A percentile compares a stretch with the other conserved stretches of the same genome.
Evolutionary conservation across 2,329 filamentous ascomycete genomes (phyloP).

Genomic region (Neoscytalidium dimidiatum): DNA sequence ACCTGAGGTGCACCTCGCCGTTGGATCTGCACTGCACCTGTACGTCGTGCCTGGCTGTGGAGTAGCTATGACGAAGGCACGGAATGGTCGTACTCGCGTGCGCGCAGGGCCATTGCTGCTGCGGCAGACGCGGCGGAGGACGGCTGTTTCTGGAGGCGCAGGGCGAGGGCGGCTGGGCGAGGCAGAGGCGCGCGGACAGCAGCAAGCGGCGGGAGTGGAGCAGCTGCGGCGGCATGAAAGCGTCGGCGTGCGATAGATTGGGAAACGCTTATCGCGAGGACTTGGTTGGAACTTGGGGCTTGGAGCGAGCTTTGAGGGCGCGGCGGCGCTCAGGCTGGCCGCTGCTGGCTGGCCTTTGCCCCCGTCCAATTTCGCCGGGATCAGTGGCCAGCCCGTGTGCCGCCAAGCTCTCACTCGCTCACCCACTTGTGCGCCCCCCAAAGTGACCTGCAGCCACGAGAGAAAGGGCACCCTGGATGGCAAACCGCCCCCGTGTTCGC

Average conservation of each 20-base stretch:
- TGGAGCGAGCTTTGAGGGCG: neutral
- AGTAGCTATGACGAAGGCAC: slow-evolving; percentile 20
- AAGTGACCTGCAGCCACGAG: slow-evolving; percentile 2
- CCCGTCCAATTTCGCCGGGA: neutral
- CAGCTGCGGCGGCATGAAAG: neutral
- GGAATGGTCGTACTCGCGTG: neutral
- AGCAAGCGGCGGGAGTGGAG: neutral
- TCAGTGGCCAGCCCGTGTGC: neutral
- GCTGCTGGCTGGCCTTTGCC: too few relatives aligned
- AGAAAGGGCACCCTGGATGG: neutral
- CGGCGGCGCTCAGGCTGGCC: neutral
- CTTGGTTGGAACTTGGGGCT: too few relatives aligned
- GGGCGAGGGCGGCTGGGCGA: neutral
- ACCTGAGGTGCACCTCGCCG: slow-evolving; percentile 46
- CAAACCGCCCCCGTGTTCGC: neutral
- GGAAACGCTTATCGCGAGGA: slow-evolving; percentile 6
- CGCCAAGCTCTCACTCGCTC: neutral
- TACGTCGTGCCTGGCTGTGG: slow-evolving; percentile 31
- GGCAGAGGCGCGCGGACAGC: neutral
- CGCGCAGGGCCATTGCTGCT: neutral
- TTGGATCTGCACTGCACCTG: slow-evolving; percentile 44
- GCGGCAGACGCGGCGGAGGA: neutral
- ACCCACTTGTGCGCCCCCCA: neutral
- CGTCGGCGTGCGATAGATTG: slow-evolving; percentile 4
- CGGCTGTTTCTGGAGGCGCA: neutral